These are phyloP conservation scores for Ciborinia camelliae DNA, from an alignment of 2,329 filamentous ascomycete species.

Conservation along the genomic window DNA sequence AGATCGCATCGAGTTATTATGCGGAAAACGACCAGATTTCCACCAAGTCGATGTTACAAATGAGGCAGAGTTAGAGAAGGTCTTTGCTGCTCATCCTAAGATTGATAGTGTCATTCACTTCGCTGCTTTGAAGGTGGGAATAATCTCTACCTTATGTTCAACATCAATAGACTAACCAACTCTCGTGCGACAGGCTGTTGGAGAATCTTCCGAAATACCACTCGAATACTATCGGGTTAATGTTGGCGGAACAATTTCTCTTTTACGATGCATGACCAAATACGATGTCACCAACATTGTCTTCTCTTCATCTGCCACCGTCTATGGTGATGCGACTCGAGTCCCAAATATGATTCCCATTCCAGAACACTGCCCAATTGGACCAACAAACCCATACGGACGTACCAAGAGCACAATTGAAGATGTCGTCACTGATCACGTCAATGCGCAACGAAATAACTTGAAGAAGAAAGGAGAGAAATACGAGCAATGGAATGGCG, in stretches of 20 bases:
- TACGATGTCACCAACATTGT: constrained; percentile 95
- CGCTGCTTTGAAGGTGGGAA: constrained; percentile 82
- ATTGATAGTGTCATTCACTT: constrained; percentile 99
- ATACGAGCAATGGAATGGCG: constrained; percentile 84
- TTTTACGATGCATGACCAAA: constrained; percentile 81
- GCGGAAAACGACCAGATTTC: constrained; percentile 81
- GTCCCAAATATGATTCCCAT: constrained; percentile 99
- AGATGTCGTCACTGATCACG: constrained; percentile 83
- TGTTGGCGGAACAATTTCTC: constrained; percentile 84
- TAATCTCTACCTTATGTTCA: background rate
- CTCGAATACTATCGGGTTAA: constrained; percentile 98
- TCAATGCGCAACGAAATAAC: constrained; percentile 82
- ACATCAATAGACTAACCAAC: constrained; percentile 19
- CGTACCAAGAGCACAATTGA: constrained; percentile 94
- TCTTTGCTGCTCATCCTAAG: constrained; percentile 84
- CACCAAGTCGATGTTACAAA: constrained; percentile 86
- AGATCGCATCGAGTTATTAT: constrained; percentile 92
- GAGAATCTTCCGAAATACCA: constrained; percentile 89
- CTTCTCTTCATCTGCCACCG: constrained; percentile 96
- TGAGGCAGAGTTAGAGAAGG: constrained; percentile 75
- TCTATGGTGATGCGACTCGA: constrained; percentile 95
- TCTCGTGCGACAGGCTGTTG: constrained; percentile 66
- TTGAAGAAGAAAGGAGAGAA: constrained; percentile 75
- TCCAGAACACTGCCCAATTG: constrained; percentile 92
- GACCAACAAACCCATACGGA: constrained; percentile 95